Evolutionary conservation across 108 stramenopile species (phyloP).

Genomic region (Skeletonema potamos): DNA sequence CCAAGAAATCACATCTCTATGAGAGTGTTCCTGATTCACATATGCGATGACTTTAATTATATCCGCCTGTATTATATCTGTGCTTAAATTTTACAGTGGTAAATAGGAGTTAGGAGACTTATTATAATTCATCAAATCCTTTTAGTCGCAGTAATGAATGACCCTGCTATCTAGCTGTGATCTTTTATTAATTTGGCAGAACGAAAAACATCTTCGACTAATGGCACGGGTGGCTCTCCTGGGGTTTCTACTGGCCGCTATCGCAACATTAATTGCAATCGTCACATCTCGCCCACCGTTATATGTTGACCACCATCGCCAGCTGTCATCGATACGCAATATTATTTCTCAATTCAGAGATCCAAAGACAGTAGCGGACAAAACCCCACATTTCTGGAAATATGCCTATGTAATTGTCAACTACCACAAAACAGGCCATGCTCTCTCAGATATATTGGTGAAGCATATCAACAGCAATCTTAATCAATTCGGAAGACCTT

Average conservation of each 20-base stretch:
- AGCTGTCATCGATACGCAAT: not conserved
- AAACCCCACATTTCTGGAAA: not conserved
- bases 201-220: not conserved
- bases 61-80: too few species aligned
- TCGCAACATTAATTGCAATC: not conserved
- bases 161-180: too few species aligned
- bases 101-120: too few species aligned
- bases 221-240: not conserved
- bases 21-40: too few species aligned
- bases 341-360: not conserved
- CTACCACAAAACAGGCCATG: not conserved
- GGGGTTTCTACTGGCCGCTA: not conserved
- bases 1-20: too few species aligned
- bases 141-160: too few species aligned
- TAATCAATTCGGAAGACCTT: not conserved
- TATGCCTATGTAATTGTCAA: not conserved
- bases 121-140: too few species aligned
- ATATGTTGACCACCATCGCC: not conserved
- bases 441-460: not conserved
- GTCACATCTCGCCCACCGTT: not conserved
- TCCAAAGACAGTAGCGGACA: not conserved
- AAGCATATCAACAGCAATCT: slow-evolving; percentile 1
- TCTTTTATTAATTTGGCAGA: too few species aligned
- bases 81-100: too few species aligned
- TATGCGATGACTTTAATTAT: too few species aligned